phyloP scores from a whole-genome alignment of 768 basidiomycete genomes.

The Boletus barrowsii region DNA sequence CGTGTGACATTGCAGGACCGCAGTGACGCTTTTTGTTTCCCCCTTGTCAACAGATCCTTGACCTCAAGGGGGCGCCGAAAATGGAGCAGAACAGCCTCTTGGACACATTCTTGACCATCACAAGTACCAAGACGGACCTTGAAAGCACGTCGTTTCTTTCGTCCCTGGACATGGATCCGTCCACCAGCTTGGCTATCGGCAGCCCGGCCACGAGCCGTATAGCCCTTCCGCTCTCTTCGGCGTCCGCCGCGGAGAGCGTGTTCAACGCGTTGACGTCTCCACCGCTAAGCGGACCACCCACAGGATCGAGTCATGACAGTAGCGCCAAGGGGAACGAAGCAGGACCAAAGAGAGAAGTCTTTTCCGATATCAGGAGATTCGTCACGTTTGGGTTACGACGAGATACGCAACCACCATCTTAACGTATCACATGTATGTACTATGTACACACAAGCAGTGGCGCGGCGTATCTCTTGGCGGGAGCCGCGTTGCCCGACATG shows the following conservation, averaged over 20 bases:
- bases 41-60: constrained; percentile 65
- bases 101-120: constrained; percentile 88
- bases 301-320: constrained; percentile 51
- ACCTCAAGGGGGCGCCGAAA: constrained; percentile 90
- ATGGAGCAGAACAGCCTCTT: constrained; percentile 83
- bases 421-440: neutral
- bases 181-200: constrained; percentile 50
- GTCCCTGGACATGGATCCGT: constrained; percentile 93
- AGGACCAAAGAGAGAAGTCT: constrained; percentile 67
- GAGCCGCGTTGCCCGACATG: neutral
- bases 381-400: constrained; percentile 86
- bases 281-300: constrained; percentile 59
- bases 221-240: constrained; percentile 44
- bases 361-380: constrained; percentile 84
- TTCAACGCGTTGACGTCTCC: constrained; percentile 59
- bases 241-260: constrained; percentile 47
- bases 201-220: constrained; percentile 67
- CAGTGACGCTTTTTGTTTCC: constrained; percentile 1
- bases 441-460: too few species aligned
- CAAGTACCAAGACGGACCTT: constrained; percentile 88
- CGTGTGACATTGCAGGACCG: neutral
- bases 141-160: constrained; percentile 91
- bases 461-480: too few species aligned
- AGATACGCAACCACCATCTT: constrained; percentile 45
- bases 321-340: constrained; percentile 41